These are phyloP conservation scores for Noccaea bulbosa DNA, from an alignment of 345 rosid genomes.

Conservation along the genomic window DNA sequence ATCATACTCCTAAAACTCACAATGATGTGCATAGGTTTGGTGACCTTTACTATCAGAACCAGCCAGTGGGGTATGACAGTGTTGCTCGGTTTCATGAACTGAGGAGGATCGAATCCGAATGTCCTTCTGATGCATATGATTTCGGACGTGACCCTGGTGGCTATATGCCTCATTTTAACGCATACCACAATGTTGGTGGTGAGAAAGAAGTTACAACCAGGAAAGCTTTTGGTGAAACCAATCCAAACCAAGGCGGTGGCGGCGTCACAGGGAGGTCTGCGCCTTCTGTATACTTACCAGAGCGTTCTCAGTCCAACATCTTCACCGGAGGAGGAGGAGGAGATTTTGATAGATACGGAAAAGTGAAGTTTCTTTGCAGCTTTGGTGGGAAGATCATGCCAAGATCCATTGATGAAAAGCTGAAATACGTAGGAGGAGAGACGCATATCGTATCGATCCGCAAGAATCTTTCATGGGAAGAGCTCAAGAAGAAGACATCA, in stretches of 20 bases:
- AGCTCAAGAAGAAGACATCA: slow-evolving; percentile 60
- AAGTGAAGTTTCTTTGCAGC: slow-evolving; percentile 70
- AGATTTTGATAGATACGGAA: slow-evolving; percentile 43
- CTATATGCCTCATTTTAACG: slow-evolving; percentile 46
- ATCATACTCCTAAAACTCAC: slow-evolving; percentile 40
- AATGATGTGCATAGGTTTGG: slow-evolving; percentile 39
- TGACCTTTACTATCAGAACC: slow-evolving; percentile 47
- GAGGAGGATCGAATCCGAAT: slow-evolving; percentile 58
- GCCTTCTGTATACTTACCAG: slow-evolving; percentile 30
- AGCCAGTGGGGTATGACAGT: slow-evolving; percentile 48
- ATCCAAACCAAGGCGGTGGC: slow-evolving; percentile 41
- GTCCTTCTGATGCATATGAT: slow-evolving; percentile 55
- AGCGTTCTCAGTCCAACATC: slow-evolving; percentile 46
- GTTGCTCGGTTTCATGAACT: slow-evolving; percentile 57
- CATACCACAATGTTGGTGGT: slow-evolving; percentile 43
- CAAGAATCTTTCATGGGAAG: slow-evolving; percentile 57
- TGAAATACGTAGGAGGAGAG: slow-evolving; percentile 74
- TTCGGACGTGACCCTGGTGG: slow-evolving; percentile 49
- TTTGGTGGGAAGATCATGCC: slow-evolving; percentile 71
- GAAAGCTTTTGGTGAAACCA: slow-evolving; percentile 54
- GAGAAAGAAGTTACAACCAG: slow-evolving; percentile 44
- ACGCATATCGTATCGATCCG: slow-evolving; percentile 63
- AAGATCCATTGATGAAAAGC: slow-evolving; percentile 67
- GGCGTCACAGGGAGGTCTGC: slow-evolving; percentile 40
- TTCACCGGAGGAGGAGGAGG: slow-evolving; percentile 37